Base-by-base conservation (phyloP, 1,139 yeast genomes). In the Suhomyces panamericanus region DNA sequence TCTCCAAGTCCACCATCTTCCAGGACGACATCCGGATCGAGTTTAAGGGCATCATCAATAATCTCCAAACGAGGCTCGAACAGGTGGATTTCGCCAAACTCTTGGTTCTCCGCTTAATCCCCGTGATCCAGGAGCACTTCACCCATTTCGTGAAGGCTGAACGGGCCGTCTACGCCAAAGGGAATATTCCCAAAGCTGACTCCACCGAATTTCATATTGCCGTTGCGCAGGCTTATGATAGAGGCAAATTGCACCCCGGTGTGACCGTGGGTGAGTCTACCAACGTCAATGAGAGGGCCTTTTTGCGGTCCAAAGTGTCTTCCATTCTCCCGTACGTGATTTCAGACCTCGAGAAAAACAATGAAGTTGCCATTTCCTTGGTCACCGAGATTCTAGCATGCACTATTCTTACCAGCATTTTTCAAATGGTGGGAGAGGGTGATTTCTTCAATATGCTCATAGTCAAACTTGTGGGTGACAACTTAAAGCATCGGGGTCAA, bases 391-490 rank as follows among this genome's bases (percentile, higher is more conserved):
- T 91, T 6, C 48, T 88, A 4, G 66, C 89, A 0, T 72, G 78
- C 43, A 72, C 78, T 0, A 57, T 73, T 1, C 47, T 73, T 14
- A 70, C 82, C 30, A 76, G 79, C 41, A 59, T 85, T 0, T 57
- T 87, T 24, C 63, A 69, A 17, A 76, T 85, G 69, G 56, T 86
- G 1, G 69, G 85, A 0, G 93, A 87, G 46, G 80, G 93, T 1
- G 96, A 89, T 59, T 86, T 82, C 50, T 85, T 85, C 78, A 91
- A 90, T 59, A 75, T 80, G 44, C 59, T 75, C 42, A 74, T 89
- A 15, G 82, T 83, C 6, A 77, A 78, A 43, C 62, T 78, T 3
- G 79, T 87, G 3, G 85, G 89, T 0, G 80, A 78, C 28, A 78
- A 85, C 22, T 70, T 91, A 57, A 83, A 82, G 50, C 95, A 89